Base-by-base conservation (phyloP, 176 grass and related monocot genomes). In the Oryza meridionalis region DNA sequence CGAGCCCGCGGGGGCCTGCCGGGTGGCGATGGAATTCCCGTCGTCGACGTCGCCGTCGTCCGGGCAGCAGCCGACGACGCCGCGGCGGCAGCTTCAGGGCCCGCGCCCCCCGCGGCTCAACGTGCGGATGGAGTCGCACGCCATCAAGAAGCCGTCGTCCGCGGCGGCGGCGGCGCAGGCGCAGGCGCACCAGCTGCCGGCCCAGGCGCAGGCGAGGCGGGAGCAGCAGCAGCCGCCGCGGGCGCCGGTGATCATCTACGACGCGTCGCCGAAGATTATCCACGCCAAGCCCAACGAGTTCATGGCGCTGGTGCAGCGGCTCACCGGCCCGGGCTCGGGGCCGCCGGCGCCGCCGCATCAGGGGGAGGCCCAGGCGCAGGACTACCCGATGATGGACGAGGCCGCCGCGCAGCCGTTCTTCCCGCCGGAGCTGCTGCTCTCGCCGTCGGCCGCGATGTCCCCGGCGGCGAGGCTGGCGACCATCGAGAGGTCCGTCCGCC, bases 161-260 rank as follows among this genome's bases (percentile, higher is more conserved):
- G 12, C 1, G 4, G 38, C 32, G 15, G 12, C 1, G 13, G 16
- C 17, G 53, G 16, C 15, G 17, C 17, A 27, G 4, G 50, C 12
- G 44, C 92, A 72, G 4, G 82, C 53, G 29, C 85, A 50, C 47
- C 47, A 50, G 47, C 11, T 55, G 50, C 53, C 53, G 53, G 53
- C 1, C 0, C 53, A 35, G 3, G 50, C 4, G 26, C 92, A 72
- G 6, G 82, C 65, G 24, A 55, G 27, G 67, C 33, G 8, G 37
- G 77, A 63, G 2, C 50, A 27, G 9, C 78, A 37, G 47, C 47
- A 46, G 16, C 78, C 61, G 47, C 70, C 32, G 11, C 67, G 67
- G 12, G 84, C 62, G 37, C 96, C 96, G 6, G 91, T 98, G 19
- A 94, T 99, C 83, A 99, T 99, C 93, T 99, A 96, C 91, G 88